Evolutionary conservation across 1,284 basidiomycete genomes (phyloP).

Genomic region (Moniliophthora roreri): DNA sequence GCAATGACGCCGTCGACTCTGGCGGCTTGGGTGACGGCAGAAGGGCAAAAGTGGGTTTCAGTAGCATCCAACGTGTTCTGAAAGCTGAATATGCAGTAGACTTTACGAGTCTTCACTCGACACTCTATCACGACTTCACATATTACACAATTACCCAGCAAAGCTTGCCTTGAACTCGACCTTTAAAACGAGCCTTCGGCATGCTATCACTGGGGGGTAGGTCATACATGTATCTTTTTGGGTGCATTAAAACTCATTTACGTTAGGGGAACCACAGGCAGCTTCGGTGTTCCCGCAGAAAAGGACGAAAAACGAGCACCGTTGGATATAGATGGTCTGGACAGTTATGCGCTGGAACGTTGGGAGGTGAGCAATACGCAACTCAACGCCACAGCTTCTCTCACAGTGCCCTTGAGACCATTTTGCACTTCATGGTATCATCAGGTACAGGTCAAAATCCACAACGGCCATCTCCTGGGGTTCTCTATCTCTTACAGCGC

Average conservation of each 20-base stretch:
- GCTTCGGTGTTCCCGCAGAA: conserved; percentile 86
- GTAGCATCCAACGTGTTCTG: conserved; percentile 18
- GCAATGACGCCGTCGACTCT: conserved; percentile 72
- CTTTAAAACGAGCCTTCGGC: conserved; percentile 80
- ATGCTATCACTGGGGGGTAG: conserved; percentile 92
- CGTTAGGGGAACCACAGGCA: conserved; percentile 82
- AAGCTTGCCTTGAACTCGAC: conserved; percentile 72
- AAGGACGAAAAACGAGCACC: conserved; percentile 56
- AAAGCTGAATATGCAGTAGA: conserved; percentile 39
- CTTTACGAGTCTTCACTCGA: conserved; percentile 69
- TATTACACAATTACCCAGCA: conserved; percentile 60
- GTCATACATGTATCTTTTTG: conserved; percentile 26
- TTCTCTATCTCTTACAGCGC: conserved; percentile 80
- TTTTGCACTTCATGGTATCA: conserved; percentile 98
- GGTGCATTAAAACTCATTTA: neutral
- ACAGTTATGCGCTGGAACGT: conserved; percentile 84
- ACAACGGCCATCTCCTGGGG: conserved; percentile 75
- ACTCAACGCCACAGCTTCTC: neutral
- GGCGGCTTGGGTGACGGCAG: conserved; percentile 80
- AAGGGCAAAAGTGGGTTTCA: conserved; percentile 63
- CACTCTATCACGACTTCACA: conserved; percentile 73
- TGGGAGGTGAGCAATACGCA: conserved; percentile 77
- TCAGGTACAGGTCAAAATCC: conserved; percentile 74
- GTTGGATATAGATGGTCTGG: conserved; percentile 66
- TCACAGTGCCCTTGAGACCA: conserved; percentile 59